Evolutionary conservation across 768 basidiomycete genomes (phyloP).

Genomic region (Boletus rufocinnamomeus): DNA sequence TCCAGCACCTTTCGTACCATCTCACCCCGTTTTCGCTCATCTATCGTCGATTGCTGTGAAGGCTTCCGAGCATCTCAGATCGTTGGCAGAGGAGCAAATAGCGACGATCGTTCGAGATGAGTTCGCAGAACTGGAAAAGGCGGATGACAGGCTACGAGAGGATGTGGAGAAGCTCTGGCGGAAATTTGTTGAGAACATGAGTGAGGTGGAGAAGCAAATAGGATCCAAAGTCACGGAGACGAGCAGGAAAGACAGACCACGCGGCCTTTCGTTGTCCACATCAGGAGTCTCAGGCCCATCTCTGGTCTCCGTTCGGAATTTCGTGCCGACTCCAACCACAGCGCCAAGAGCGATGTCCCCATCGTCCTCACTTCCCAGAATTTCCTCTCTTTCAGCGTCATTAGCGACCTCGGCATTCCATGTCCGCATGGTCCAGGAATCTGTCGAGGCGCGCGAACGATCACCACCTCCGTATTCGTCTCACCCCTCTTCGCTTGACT

Average conservation of each 20-base stretch:
- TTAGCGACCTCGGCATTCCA: constrained; percentile 60
- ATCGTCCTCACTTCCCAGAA: constrained; percentile 41
- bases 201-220: constrained; percentile 44
- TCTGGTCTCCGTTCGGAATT: constrained; percentile 51
- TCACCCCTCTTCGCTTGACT: constrained; percentile 35
- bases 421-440: constrained; percentile 39
- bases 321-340: constrained; percentile 50
- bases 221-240: constrained; percentile 21
- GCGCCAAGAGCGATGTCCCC: constrained; percentile 39
- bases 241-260: constrained; percentile 23
- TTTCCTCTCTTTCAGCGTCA: constrained; percentile 73
- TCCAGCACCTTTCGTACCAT: constrained; percentile 75
- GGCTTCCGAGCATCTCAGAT: constrained; percentile 55
- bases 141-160: constrained; percentile 53
- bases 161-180: constrained; percentile 68
- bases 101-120: constrained; percentile 53
- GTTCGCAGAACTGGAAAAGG: constrained; percentile 54
- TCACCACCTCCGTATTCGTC: constrained; percentile 41
- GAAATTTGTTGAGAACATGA: constrained; percentile 51
- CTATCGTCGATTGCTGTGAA: constrained; percentile 58
- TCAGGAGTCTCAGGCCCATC: constrained; percentile 33
- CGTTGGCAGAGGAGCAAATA: constrained; percentile 60
- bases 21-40: constrained; percentile 69
- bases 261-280: constrained; percentile 21
- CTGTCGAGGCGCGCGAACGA: constrained; percentile 16